These are phyloP conservation scores for Botrytis fabae DNA, from an alignment of 2,329 filamentous ascomycete species.

Conservation along the genomic window DNA sequence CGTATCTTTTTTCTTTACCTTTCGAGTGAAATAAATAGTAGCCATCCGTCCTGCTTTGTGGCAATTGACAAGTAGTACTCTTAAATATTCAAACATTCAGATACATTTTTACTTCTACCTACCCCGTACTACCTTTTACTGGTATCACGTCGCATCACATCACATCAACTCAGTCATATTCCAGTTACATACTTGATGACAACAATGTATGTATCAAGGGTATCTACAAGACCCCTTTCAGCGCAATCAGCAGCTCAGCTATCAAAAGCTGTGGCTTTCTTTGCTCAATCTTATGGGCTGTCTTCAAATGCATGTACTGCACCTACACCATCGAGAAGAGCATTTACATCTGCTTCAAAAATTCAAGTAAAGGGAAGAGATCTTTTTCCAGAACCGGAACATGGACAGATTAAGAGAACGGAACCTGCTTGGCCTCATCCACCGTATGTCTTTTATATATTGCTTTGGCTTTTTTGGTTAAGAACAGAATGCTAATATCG, in stretches of 20 bases:
- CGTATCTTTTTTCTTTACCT: constrained; percentile 6
- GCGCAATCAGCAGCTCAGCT: constrained; percentile 35
- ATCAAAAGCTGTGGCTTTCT: constrained; percentile 33
- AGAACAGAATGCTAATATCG: background rate
- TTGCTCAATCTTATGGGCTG: constrained; percentile 31
- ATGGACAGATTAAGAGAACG: constrained; percentile 55
- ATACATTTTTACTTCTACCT: background rate
- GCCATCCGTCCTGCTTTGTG: background rate
- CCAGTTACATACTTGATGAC: constrained; percentile 5
- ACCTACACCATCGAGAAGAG: constrained; percentile 28
- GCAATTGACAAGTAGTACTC: background rate
- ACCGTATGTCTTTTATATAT: constrained; percentile 29
- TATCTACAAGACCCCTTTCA: constrained; percentile 33
- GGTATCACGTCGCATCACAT: background rate
- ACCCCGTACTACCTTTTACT: background rate
- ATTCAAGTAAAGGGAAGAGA: constrained; percentile 33
- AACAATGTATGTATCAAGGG: constrained; percentile 36
- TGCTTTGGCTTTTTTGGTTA: background rate
- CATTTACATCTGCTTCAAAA: constrained; percentile 37
- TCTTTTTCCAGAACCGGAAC: constrained; percentile 40
- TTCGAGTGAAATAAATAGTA: constrained; percentile 16
- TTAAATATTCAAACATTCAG: background rate
- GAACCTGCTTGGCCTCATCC: constrained; percentile 62
- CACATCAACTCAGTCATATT: background rate
- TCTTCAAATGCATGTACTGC: constrained; percentile 25